Conservation (phyloP, 768 basidiomycete species). For the Boletus tylopilopsis region DNA sequence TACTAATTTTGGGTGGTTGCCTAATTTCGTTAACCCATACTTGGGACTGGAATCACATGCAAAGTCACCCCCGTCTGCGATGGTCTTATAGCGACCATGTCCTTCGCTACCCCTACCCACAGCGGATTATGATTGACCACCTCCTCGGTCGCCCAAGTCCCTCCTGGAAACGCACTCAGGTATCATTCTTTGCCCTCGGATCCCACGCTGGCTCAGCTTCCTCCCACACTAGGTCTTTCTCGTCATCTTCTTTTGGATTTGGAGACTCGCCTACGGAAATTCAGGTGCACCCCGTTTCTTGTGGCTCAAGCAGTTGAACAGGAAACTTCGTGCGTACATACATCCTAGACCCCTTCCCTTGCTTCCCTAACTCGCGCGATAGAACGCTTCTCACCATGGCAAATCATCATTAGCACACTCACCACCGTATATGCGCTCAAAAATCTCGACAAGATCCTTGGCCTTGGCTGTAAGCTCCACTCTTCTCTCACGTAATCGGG, state of each 20-base stretch:
- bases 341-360: not conserved
- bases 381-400: slow-evolving; percentile 95
- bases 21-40: not conserved
- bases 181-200: slow-evolving; percentile 26
- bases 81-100: slow-evolving; percentile 8
- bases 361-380: not conserved
- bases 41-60: slow-evolving; percentile 32
- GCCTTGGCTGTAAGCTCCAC: slow-evolving; percentile 57
- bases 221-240: slow-evolving; percentile 65
- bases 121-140: slow-evolving; percentile 82
- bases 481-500: not conserved
- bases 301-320: slow-evolving; percentile 59
- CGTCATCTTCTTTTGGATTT: slow-evolving; percentile 89
- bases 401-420: slow-evolving; percentile 82
- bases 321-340: slow-evolving; percentile 49
- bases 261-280: slow-evolving; percentile 67
- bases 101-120: slow-evolving; percentile 2
- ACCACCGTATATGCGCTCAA: slow-evolving; percentile 80
- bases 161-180: slow-evolving; percentile 88
- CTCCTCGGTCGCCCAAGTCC: slow-evolving; percentile 82
- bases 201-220: not conserved
- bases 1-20: not conserved
- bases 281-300: slow-evolving; percentile 62
- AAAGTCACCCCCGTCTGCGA: not conserved
- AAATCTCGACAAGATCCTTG: slow-evolving; percentile 83